Conservation (phyloP, 2,329 filamentous ascomycete species). For the Aaosphaeria arxii region DNA sequence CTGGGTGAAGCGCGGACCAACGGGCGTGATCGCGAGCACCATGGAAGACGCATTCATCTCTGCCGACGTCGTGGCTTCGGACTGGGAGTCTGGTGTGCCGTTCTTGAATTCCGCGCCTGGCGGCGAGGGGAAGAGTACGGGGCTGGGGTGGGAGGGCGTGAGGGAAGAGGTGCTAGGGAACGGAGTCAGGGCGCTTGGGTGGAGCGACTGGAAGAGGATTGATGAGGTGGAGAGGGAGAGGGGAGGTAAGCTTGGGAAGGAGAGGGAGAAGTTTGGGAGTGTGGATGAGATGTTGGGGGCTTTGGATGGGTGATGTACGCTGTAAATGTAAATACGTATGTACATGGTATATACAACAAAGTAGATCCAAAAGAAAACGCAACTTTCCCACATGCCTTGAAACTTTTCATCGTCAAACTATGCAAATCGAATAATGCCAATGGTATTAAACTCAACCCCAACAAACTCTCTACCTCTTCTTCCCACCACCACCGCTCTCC, state of each 20-base stretch:
- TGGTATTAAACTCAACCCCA: not conserved
- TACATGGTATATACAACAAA: too few relatives aligned
- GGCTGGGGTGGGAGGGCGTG: conserved; percentile 75
- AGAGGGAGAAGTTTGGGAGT: conserved; percentile 65
- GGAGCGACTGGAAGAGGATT: conserved; percentile 84
- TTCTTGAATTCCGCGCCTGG: conserved; percentile 47
- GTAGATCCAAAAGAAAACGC: too few relatives aligned
- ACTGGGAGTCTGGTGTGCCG: conserved; percentile 58
- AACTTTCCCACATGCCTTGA: too few relatives aligned
- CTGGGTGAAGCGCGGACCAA: conserved; percentile 94
- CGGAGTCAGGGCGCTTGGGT: conserved; percentile 65
- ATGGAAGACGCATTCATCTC: conserved; percentile 94
- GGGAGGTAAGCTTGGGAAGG: conserved; percentile 68
- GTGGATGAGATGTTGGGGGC: conserved; percentile 55
- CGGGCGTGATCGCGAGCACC: conserved; percentile 91
- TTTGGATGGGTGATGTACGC: not conserved
- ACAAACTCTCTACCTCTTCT: conserved; percentile 15
- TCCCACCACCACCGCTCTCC: conserved; percentile 43
- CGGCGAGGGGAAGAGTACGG: conserved; percentile 34
- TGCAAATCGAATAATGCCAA: too few relatives aligned
- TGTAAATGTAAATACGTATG: too few relatives aligned
- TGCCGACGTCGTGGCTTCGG: conserved; percentile 76
- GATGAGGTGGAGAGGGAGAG: conserved; percentile 71
- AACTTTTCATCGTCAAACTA: too few relatives aligned
- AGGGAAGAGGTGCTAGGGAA: conserved; percentile 55